These are phyloP conservation scores for Fallopia convolvulus DNA, from an alignment of 148 eudicot genomes.

Conservation along the genomic window DNA sequence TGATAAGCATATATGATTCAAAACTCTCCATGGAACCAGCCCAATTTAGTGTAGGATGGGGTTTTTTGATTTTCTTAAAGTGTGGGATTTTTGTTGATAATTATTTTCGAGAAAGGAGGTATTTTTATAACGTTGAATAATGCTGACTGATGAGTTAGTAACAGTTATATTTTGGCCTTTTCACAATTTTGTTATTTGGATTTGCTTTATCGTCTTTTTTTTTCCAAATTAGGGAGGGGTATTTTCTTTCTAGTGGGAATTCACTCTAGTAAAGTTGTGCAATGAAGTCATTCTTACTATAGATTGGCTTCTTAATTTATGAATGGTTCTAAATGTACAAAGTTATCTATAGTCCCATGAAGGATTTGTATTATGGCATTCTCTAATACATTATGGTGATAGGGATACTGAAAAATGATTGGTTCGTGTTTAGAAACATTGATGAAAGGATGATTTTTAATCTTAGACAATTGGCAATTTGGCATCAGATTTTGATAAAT, in stretches of 20 bases:
- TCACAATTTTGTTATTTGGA: neutral
- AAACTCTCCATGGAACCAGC: neutral
- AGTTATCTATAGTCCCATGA: neutral
- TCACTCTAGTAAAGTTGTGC: neutral
- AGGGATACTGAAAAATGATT: neutral
- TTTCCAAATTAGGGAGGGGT: neutral
- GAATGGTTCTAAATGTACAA: neutral
- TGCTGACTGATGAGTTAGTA: neutral
- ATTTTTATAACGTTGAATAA: neutral
- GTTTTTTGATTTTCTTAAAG: neutral
- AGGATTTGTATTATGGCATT: neutral
- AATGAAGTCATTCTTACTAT: neutral
- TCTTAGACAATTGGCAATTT: neutral
- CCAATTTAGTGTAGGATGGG: constrained; percentile 1
- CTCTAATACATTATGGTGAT: neutral
- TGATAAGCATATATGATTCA: neutral
- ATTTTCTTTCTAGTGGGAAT: neutral
- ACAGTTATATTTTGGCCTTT: neutral
- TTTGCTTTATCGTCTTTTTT: neutral
- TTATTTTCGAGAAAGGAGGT: neutral
- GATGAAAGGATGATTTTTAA: neutral
- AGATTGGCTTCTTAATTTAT: neutral
- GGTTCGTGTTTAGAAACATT: neutral
- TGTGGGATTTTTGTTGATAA: neutral
- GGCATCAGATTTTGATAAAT: neutral